Conservation (phyloP, 176 grass and related monocot genomes). For the Rhynchospora pubera region DNA sequence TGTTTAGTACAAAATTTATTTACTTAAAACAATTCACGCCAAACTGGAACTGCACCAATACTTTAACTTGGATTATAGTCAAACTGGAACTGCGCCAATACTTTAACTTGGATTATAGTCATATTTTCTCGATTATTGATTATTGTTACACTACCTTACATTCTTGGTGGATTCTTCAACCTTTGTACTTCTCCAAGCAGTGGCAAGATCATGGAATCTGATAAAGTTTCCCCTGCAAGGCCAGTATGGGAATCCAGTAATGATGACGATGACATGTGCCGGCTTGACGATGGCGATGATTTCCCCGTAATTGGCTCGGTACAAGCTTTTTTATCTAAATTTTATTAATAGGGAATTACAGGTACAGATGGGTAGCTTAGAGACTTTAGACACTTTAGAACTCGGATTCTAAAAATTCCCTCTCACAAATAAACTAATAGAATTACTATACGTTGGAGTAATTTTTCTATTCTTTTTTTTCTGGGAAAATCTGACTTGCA, state of each 20-base stretch:
- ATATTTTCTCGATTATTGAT: background rate
- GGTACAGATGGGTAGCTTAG: background rate
- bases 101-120: background rate
- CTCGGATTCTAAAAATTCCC: background rate
- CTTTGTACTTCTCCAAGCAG: slow-evolving; percentile 30
- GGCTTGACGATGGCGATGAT: slow-evolving; percentile 55
- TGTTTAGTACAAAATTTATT: no score
- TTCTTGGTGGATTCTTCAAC: slow-evolving; percentile 30
- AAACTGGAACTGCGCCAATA: background rate
- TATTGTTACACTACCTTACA: slow-evolving; percentile 5
- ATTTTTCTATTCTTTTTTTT: background rate
- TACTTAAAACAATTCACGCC: no score
- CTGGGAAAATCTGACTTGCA: background rate
- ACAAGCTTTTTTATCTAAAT: slow-evolving; percentile 17
- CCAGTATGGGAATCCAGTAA: slow-evolving; percentile 55
- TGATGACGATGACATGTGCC: slow-evolving; percentile 71
- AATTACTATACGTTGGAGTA: background rate
- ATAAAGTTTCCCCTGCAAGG: slow-evolving; percentile 36
- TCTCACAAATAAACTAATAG: background rate
- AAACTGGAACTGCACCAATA: background rate
- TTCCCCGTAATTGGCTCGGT: slow-evolving; percentile 57
- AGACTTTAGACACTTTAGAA: background rate
- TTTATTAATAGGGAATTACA: background rate
- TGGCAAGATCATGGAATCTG: slow-evolving; percentile 36
- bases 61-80: background rate